phyloP scores from a whole-genome alignment of 805 yeast genomes.

The Hagleromyces aurorensis region DNA sequence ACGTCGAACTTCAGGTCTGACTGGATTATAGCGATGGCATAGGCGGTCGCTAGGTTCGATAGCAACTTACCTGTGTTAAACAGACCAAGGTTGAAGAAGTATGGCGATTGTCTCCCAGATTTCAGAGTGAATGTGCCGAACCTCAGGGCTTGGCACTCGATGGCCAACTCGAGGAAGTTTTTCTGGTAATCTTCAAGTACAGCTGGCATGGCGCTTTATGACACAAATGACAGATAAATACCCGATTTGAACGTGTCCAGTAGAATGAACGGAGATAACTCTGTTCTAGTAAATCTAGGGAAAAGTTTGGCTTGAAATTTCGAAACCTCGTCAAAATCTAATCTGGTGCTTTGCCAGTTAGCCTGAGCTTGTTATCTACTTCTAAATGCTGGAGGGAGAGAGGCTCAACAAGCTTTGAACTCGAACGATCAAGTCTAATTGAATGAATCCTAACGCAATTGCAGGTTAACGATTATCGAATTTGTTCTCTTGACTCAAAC shows the following conservation, averaged over 20 bases:
- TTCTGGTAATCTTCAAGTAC: conserved; percentile 44
- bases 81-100: conserved; percentile 89
- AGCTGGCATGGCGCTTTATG: conserved; percentile 11
- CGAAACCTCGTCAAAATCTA: neutral
- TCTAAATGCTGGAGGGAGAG: conserved; percentile 2
- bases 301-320: conserved; percentile 3
- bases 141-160: conserved; percentile 72
- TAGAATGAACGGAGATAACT: neutral
- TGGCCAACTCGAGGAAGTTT: conserved; percentile 71
- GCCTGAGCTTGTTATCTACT: conserved; percentile 1
- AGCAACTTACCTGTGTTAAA: conserved; percentile 75
- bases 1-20: conserved; percentile 82
- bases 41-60: conserved; percentile 76
- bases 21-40: conserved; percentile 79
- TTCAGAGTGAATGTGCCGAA: conserved; percentile 88
- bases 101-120: conserved; percentile 91
- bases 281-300: conserved; percentile 2
- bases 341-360: neutral
- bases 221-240: conserved; percentile 1
- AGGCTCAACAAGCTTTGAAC: conserved; percentile 11
- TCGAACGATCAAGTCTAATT: conserved; percentile 7
- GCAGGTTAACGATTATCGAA: too few relatives aligned
- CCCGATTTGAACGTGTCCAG: conserved; percentile 1
- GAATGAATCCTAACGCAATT: too few relatives aligned
- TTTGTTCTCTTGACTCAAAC: too few relatives aligned